Evolutionary conservation across 2,329 filamentous ascomycete genomes (phyloP).

Genomic region (Colletotrichum brevisporum): DNA sequence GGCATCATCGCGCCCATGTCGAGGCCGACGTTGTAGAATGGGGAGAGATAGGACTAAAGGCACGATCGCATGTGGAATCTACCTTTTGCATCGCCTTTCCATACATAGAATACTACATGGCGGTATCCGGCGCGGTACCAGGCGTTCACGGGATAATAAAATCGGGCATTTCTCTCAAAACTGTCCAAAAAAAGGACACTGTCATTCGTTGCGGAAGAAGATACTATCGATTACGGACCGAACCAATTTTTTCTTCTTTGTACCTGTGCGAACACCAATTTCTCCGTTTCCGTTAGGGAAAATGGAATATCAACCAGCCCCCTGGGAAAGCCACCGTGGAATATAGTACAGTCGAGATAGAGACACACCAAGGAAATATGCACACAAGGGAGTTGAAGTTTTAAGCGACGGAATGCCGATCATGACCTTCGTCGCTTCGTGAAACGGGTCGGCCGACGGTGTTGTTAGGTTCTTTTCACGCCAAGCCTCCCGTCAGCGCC

Average conservation of each 20-base stretch:
- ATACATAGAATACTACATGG: conserved; percentile 6
- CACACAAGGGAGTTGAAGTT: conserved; percentile 12
- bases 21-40: conserved; percentile 71
- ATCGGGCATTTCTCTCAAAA: background rate
- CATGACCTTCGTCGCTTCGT: background rate
- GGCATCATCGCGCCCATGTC: conserved; percentile 91
- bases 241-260: conserved; percentile 21
- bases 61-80: conserved; percentile 1
- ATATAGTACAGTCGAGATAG: conserved; percentile 34
- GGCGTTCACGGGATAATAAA: background rate
- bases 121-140: conserved; percentile 3
- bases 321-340: conserved; percentile 4
- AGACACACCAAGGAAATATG: conserved; percentile 36
- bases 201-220: background rate
- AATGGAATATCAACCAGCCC: background rate
- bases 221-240: conserved; percentile 18
- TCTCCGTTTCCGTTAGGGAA: conserved; percentile 21
- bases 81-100: background rate
- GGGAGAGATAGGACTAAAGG: too few species aligned
- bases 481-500: background rate
- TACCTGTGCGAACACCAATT: conserved; percentile 25
- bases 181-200: background rate
- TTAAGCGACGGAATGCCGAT: conserved; percentile 15
- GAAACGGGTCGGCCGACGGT: background rate
- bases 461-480: background rate